phyloP scores from a whole-genome alignment of 1,284 basidiomycete genomes.

The Meripilus lineatus region DNA sequence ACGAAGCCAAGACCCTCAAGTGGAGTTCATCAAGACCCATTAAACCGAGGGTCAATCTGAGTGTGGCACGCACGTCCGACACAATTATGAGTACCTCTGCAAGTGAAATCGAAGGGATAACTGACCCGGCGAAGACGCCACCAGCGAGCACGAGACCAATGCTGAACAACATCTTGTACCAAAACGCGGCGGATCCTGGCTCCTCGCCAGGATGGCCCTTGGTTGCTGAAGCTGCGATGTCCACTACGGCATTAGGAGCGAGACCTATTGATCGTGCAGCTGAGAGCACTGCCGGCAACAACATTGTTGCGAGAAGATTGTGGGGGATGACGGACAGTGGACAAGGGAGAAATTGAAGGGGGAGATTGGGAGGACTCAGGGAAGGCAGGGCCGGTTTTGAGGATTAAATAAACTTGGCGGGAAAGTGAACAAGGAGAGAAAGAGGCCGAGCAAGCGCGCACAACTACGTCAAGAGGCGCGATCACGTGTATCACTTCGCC shows the following conservation, averaged over 20 bases:
- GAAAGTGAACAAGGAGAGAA: too few species aligned
- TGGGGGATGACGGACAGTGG: background rate
- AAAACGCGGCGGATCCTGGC: conserved; percentile 49
- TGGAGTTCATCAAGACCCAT: conserved; percentile 96
- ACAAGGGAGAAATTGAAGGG: background rate
- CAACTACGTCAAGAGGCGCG: too few species aligned
- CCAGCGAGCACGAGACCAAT: conserved; percentile 68
- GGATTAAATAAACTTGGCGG: too few species aligned
- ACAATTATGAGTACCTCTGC: background rate
- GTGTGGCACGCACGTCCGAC: background rate
- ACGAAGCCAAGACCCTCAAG: conserved; percentile 78
- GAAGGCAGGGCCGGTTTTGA: too few species aligned
- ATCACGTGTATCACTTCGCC: too few species aligned
- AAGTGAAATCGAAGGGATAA: conserved; percentile 11
- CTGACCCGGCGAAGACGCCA: conserved; percentile 84
- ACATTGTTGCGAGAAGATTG: too few species aligned
- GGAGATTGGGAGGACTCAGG: too few species aligned
- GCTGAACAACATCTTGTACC: conserved; percentile 65
- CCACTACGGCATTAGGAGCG: too few species aligned
- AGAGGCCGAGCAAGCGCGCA: too few species aligned
- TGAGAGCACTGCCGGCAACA: too few species aligned
- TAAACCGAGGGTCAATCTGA: conserved; percentile 79
- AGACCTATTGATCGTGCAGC: too few species aligned
- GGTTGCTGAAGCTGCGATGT: background rate
- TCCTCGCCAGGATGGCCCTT: conserved; percentile 21